Evolutionary conservation across 768 basidiomycete species (phyloP), one percentile per base, ranked within the genome.

Genomic region (Dacryopinax spathularia): DNA sequence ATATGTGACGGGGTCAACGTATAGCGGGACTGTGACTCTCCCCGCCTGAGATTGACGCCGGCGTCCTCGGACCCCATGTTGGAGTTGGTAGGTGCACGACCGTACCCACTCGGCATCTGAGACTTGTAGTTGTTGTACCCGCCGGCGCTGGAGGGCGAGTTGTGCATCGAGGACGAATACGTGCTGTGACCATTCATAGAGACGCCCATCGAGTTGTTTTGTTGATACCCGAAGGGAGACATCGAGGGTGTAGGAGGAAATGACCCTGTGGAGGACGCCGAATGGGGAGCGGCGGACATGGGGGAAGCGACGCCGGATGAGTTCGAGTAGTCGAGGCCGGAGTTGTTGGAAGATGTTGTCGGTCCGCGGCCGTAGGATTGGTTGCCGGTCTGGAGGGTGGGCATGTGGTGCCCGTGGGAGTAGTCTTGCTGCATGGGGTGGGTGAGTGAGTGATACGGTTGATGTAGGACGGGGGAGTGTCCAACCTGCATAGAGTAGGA

Each of bases 401-500:
- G 48, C 25, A 56, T 56, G 48, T 56, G 48, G 29, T 56, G 48
- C 18, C 3, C 10, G 48, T 56, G 48, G 48, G 48, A 25, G 48
- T 56, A 56, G 48, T 56, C 48, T 56, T 56, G 48, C 48, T 56
- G 48, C 48, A 56, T 56, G 31, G 48, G 25, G 48, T 56, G 48
- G 10, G 48, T 56, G 48, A 56, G 48, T 56, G 48, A 27, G 48
- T 56, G 48, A 29, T 5, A 56, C 10, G 48, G 48, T 27, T 22
- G 25, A 29, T 22, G 25, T 22, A 56, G 48, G 3, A 29, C 13
- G 13, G 48, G 48, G 25, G 48, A 56, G 10, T 13, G 5, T 22
- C 48, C 48, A 56, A 56, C 48, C 48, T 56, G 48, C 48, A 56
- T 56, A 56, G 48, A 56, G 48, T 56, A 56, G 48, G n/a, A n/a